A percentile compares a stretch with the other conserved stretches of the same genome.
Conservation (phyloP, 371 early-diverging fungal species). For the Amoeboaphelidium protococcarum region DNA sequence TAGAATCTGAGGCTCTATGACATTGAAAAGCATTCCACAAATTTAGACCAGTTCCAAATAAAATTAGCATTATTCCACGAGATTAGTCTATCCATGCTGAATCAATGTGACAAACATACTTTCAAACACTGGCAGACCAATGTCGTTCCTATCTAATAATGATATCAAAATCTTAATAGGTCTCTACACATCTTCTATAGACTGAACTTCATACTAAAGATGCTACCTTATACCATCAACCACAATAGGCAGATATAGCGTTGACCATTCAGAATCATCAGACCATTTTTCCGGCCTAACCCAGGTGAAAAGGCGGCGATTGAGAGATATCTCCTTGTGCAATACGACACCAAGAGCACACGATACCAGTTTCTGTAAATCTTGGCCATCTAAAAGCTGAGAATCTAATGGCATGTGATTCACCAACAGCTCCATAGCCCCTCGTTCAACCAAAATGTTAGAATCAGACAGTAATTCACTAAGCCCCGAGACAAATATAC, state of each 20-base stretch:
- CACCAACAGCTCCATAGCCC: constrained; percentile 53
- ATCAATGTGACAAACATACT: constrained; percentile 33
- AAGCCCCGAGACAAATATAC: constrained; percentile 47
- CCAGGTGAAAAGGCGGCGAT: constrained; percentile 70
- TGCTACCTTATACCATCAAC: background rate
- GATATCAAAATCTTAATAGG: constrained; percentile 56
- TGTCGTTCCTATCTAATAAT: constrained; percentile 55
- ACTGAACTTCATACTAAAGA: background rate
- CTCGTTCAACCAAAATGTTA: constrained; percentile 50
- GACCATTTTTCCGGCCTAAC: constrained; percentile 13
- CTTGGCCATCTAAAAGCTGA: constrained; percentile 31
- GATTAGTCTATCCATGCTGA: too few species aligned
- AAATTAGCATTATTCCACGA: too few species aligned
- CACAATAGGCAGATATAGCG: constrained; percentile 1
- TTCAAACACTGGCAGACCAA: constrained; percentile 46
- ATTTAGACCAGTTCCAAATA: too few species aligned
- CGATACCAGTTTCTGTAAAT: constrained; percentile 29
- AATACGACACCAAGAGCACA: constrained; percentile 49
- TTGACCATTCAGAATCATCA: constrained; percentile 11
- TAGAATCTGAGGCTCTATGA: too few species aligned
- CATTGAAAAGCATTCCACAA: too few species aligned
- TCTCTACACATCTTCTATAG: constrained; percentile 23
- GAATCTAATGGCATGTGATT: constrained; percentile 30
- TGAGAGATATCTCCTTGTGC: constrained; percentile 78
- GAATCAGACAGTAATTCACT: constrained; percentile 37